phyloP scores from a whole-genome alignment of 192 early-diverging fungal species.

The Backusella morwellensis region DNA sequence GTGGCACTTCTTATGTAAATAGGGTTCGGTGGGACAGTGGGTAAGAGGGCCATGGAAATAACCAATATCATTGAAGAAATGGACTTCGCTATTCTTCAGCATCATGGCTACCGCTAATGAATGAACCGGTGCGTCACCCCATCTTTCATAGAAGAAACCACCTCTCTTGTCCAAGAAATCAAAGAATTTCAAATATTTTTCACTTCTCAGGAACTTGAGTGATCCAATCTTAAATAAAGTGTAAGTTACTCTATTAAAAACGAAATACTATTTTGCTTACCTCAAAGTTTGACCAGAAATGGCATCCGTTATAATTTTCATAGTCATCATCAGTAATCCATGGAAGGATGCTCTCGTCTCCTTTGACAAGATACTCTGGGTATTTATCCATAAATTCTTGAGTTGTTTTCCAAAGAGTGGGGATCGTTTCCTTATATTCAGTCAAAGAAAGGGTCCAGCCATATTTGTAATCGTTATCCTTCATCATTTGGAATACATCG shows the following conservation, averaged over 20 bases:
- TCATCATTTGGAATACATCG: constrained; percentile 72
- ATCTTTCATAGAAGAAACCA: constrained; percentile 80
- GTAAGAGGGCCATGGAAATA: constrained; percentile 27
- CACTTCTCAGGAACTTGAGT: constrained; percentile 52
- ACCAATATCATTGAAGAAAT: constrained; percentile 39
- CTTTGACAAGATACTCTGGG: constrained; percentile 32
- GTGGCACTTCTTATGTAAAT: constrained; percentile 14
- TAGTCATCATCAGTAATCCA: constrained; percentile 51
- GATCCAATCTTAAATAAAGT: constrained; percentile 48
- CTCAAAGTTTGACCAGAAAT: constrained; percentile 81
- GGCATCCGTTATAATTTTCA: constrained; percentile 64
- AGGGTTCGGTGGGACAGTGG: constrained; percentile 25
- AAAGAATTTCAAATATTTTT: constrained; percentile 57
- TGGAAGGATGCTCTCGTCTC: constrained; percentile 30
- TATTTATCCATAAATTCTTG: constrained; percentile 49
- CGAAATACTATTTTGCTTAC: constrained; percentile 44
- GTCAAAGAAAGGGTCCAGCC: constrained; percentile 65
- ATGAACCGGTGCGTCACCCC: constrained; percentile 37
- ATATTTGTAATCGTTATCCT: constrained; percentile 65
- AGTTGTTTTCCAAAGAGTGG: constrained; percentile 59
- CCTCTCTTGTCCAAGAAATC: constrained; percentile 54
- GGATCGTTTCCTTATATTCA: constrained; percentile 59
- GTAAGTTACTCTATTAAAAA: constrained; percentile 39
- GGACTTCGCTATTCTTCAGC: constrained; percentile 20
- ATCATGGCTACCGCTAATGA: constrained; percentile 32